phyloP scores from a whole-genome alignment of 2,329 filamentous ascomycete species.

The Venturia oleaginea region DNA sequence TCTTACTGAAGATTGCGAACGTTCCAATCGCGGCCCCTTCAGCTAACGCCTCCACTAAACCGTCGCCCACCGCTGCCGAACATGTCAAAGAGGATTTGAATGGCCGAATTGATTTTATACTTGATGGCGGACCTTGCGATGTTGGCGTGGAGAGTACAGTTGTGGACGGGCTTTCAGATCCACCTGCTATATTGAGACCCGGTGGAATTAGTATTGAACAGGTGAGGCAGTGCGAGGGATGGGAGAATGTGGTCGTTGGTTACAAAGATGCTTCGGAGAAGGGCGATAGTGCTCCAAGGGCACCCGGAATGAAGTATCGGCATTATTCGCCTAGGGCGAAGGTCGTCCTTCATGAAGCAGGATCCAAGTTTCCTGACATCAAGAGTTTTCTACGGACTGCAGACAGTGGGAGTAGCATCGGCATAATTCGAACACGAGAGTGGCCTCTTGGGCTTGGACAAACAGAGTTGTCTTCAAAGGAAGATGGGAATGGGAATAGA shows the following conservation, averaged over 20 bases:
- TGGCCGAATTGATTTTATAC: constrained; percentile 73
- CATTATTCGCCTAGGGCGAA: constrained; percentile 89
- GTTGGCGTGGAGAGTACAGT: constrained; percentile 97
- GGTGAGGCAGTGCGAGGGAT: constrained; percentile 63
- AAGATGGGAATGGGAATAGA: background rate
- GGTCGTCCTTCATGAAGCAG: constrained; percentile 68
- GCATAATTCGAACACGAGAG: constrained; percentile 10
- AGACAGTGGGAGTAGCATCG: background rate
- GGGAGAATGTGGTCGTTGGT: constrained; percentile 67
- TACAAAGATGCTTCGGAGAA: constrained; percentile 66
- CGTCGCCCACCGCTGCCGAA: constrained; percentile 80
- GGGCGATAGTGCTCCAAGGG: constrained; percentile 49
- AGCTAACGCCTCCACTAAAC: constrained; percentile 88
- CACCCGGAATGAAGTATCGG: constrained; percentile 98
- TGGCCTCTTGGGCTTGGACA: constrained; percentile 5
- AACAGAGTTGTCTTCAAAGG: background rate
- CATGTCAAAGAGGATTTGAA: constrained; percentile 81
- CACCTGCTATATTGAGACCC: constrained; percentile 74
- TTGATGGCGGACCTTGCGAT: constrained; percentile 78
- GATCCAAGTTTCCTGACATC: background rate
- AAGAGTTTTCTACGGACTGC: background rate
- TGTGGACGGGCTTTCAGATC: constrained; percentile 75
- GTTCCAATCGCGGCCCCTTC: constrained; percentile 83
- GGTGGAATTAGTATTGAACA: constrained; percentile 81
- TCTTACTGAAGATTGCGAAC: constrained; percentile 71